These are phyloP conservation scores for Labyrinthula sp. DNA, from an alignment of 352 stramenopile genomes.

Conservation along the genomic window DNA sequence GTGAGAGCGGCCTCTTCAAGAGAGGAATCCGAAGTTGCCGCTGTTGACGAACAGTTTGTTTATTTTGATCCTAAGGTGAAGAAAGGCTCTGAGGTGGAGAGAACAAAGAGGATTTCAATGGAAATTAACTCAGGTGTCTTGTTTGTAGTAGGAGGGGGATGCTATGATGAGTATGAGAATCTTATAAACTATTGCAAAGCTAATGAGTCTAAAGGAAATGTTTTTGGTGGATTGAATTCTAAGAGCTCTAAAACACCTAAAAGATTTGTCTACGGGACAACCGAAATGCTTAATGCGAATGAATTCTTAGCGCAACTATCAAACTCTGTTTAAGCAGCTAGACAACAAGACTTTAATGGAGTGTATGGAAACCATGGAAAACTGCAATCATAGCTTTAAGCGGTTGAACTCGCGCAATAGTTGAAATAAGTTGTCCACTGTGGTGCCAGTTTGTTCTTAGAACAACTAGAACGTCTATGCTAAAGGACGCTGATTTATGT, in stretches of 20 bases:
- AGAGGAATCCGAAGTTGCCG: conserved; percentile 19
- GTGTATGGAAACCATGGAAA: too few species aligned
- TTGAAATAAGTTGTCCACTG: too few species aligned
- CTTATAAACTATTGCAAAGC: conserved; percentile 14
- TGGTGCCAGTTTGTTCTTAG: too few species aligned
- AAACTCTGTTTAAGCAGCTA: too few species aligned
- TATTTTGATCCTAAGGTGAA: conserved; percentile 25
- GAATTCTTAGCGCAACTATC: conserved; percentile 19
- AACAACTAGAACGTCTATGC: too few species aligned
- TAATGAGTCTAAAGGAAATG: conserved; percentile 8
- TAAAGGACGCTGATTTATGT: too few species aligned
- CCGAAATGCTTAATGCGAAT: conserved; percentile 18
- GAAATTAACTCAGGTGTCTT: conserved; percentile 18
- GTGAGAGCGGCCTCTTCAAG: neutral
- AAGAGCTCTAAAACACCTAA: too few species aligned
- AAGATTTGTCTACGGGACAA: conserved; percentile 24
- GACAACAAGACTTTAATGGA: too few species aligned
- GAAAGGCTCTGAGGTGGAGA: conserved; percentile 4
- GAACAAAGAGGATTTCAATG: conserved; percentile 2
- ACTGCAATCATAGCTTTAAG: too few species aligned
- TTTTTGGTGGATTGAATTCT: too few species aligned
- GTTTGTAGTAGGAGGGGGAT: conserved; percentile 23
- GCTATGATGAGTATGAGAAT: conserved; percentile 22
- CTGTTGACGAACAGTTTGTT: conserved; percentile 15
- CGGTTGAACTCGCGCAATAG: too few species aligned